Conservation (phyloP, 2,329 filamentous ascomycete species). For the Remersonia thermophila region DNA sequence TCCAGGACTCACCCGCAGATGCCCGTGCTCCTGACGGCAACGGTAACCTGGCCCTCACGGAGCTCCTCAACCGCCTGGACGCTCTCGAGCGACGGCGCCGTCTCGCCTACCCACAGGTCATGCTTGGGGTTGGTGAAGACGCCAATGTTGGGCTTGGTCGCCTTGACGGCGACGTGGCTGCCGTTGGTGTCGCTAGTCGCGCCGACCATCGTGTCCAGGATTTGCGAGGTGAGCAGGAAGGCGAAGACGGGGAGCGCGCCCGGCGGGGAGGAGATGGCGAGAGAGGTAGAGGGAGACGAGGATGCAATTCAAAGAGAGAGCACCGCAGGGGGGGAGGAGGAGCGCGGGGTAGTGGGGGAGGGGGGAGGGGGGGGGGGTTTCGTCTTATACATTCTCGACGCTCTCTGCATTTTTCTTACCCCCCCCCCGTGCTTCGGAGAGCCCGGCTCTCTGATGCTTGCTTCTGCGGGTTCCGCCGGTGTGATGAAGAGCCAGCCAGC, state of each 20-base stretch:
- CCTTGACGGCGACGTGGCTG: conserved; percentile 5
- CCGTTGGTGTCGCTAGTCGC: conserved; percentile 7
- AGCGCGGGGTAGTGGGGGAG: too few species aligned
- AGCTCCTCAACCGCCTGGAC: conserved; percentile 55
- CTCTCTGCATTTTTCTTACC: too few species aligned
- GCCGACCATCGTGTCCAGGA: conserved; percentile 4
- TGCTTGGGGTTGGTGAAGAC: conserved; percentile 92
- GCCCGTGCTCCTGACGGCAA: conserved; percentile 85
- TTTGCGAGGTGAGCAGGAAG: background rate
- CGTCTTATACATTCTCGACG: too few species aligned
- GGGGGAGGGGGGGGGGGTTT: too few species aligned
- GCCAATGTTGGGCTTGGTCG: conserved; percentile 74
- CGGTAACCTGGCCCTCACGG: conserved; percentile 70
- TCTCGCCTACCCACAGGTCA: conserved; percentile 76
- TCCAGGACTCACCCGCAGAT: conserved; percentile 64
- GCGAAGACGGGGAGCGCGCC: background rate
- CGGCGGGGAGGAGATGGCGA: too few species aligned
- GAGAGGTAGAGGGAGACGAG: background rate
- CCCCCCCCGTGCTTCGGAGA: too few species aligned
- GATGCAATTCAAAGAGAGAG: background rate
- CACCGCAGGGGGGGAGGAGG: background rate
- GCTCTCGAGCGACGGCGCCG: conserved; percentile 63
- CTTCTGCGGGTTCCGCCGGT: too few species aligned
- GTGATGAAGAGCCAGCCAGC: too few species aligned
- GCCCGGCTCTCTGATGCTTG: too few species aligned